phyloP scores from a whole-genome alignment of 345 rosid species.

The Pugionium dolabratum region DNA sequence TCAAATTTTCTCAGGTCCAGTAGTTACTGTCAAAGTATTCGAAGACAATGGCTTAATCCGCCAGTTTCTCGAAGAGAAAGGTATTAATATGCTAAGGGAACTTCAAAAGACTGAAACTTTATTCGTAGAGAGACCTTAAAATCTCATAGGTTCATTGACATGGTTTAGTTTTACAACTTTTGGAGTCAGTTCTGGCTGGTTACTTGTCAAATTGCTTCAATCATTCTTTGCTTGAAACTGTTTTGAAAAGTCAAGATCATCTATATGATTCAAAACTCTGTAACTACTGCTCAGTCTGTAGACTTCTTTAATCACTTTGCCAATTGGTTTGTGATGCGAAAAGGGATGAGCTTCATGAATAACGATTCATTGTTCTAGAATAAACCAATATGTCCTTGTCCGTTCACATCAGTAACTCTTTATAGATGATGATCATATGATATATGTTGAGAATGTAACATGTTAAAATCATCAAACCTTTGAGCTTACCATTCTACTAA shows the following conservation, averaged over 20 bases:
- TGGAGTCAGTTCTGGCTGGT: neutral
- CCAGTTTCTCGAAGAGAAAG: constrained; percentile 81
- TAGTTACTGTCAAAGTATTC: constrained; percentile 75
- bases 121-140: neutral
- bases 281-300: neutral
- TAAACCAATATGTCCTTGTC: neutral
- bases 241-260: constrained; percentile 11
- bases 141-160: constrained; percentile 3
- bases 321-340: constrained; percentile 1
- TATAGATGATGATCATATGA: neutral
- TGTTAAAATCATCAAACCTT: neutral
- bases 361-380: neutral
- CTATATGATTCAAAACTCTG: constrained; percentile 2
- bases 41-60: constrained; percentile 85
- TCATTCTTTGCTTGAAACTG: constrained; percentile 10
- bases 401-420: neutral
- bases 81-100: neutral
- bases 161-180: neutral
- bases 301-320: neutral
- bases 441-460: neutral
- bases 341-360: neutral
- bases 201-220: constrained; percentile 1
- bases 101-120: constrained; percentile 13
- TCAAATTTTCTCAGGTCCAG: constrained; percentile 73
- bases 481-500: neutral